Evolutionary conservation across 225 moss, liverwort and hornwort species (phyloP), one percentile per base, ranked within the genome.

Genomic region (Asterella californica): DNA sequence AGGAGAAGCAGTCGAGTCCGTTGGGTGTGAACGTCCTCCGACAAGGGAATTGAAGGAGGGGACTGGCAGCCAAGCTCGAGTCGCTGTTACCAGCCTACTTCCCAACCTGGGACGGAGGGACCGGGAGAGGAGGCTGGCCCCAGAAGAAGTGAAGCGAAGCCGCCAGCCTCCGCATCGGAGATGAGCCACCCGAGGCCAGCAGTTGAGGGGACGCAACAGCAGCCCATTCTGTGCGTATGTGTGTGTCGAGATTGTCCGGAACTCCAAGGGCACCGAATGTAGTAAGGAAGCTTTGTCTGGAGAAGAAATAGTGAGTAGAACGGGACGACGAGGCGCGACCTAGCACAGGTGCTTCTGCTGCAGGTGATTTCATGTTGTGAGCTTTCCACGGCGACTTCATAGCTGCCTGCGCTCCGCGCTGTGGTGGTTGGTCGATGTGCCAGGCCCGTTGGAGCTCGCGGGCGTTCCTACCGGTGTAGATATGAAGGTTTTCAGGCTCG

Each of bases 1-100:
- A 57, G 21, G 57, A 22, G 21, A 1, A 3, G 57, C 17, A 57
- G 57, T 5, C 57, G 10, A 24, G 57, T 24, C 5, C 2, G 57
- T 19, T n/a, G n/a, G n/a, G n/a, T n/a, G n/a, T n/a, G n/a, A n/a
- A n/a, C n/a, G n/a, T n/a, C n/a, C n/a, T n/a, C n/a, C n/a, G n/a
- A n/a, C n/a, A n/a, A n/a, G n/a, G n/a, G n/a, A n/a, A 61, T 10
- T 61, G n/a, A 10, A 65, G 33, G 65, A 15, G 32, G 12, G 65
- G 65, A 65, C 65, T 32, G 65, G 65, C 65, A 29, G 65, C 65
- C 65, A 33, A 61, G 61, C 57, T 57, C 57, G 18, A 57, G 17
- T 3, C 42, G 4, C 42, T 42, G 42, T 42, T 3, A 42, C 4
- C 42, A 42, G 42, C 22, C 61, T 5, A 27, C 61, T 27, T 21